phyloP scores from a whole-genome alignment of 2,329 filamentous ascomycete species.

The Tolypocladium nubicola region DNA sequence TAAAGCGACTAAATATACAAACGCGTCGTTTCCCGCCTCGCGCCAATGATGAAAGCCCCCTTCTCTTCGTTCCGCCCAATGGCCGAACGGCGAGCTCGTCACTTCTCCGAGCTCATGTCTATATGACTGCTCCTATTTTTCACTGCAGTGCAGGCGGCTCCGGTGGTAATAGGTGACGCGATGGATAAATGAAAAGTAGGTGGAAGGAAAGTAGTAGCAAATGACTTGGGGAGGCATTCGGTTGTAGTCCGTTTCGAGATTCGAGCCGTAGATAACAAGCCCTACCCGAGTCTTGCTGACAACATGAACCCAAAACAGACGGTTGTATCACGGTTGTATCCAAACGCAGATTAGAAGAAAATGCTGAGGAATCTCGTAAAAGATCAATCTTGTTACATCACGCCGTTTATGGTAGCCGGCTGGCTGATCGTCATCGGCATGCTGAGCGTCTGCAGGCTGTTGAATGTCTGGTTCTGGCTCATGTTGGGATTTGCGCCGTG shows the following conservation, averaged over 20 bases:
- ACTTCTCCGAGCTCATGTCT: conserved; percentile 10
- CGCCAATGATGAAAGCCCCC: background rate
- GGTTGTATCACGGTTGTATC: too few species aligned
- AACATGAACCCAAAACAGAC: too few species aligned
- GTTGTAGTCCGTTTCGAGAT: background rate
- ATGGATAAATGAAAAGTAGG: conserved; percentile 10
- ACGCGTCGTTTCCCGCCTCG: conserved; percentile 9
- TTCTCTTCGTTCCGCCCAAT: background rate
- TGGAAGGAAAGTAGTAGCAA: conserved; percentile 4
- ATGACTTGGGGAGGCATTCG: background rate
- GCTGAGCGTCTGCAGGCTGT: conserved; percentile 50
- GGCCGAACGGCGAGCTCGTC: background rate
- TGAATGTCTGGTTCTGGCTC: conserved; percentile 29
- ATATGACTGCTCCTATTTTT: conserved; percentile 14
- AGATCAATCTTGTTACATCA: conserved; percentile 25
- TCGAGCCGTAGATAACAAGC: background rate
- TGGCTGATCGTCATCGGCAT: conserved; percentile 56
- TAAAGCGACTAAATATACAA: conserved; percentile 20
- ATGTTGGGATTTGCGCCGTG: conserved; percentile 9
- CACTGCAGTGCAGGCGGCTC: conserved; percentile 14
- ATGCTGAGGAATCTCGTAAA: background rate
- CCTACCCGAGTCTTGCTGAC: too few species aligned
- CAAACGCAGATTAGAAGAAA: conserved; percentile 10
- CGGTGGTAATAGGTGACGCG: conserved; percentile 1
- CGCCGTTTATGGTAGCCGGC: conserved; percentile 33